phyloP scores from a whole-genome alignment of 257 asterid species.

The Penstemon davidsonii region DNA sequence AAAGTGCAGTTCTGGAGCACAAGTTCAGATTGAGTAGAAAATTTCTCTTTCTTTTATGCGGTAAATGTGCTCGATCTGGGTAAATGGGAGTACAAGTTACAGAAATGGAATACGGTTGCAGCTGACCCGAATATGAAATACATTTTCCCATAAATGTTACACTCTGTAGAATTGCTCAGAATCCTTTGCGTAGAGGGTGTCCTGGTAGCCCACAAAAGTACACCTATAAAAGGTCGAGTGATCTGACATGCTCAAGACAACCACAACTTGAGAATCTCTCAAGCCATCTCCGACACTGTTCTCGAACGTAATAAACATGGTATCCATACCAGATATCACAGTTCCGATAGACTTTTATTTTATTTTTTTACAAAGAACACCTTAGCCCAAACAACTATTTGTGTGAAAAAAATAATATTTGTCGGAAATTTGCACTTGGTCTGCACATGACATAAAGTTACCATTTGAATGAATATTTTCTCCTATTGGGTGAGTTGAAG shows the following conservation, averaged over 20 bases:
- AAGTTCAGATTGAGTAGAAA: background rate
- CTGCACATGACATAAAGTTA: too few species aligned
- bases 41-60: background rate
- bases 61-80: background rate
- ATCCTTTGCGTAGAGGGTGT: background rate
- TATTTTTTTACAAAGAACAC: too few species aligned
- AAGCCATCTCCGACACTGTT: background rate
- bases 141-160: background rate
- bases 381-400: too few species aligned
- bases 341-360: too few species aligned
- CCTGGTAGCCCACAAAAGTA: slow-evolving; percentile 2
- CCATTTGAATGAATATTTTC: too few species aligned
- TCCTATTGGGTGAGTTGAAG: too few species aligned
- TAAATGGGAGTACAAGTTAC: background rate
- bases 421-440: too few species aligned
- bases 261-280: background rate
- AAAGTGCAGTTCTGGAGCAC: background rate
- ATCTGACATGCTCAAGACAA: background rate
- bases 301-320: slow-evolving; percentile 3
- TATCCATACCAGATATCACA: background rate
- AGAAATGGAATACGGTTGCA: background rate
- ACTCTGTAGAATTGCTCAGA: background rate
- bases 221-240: background rate
- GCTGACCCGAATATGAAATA: background rate
- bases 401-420: too few species aligned